Percentiles rank a stretch among this genome's conserved stretches.
Conservation (phyloP, 2,329 filamentous ascomycete genomes). For the Talaromyces piceae region DNA sequence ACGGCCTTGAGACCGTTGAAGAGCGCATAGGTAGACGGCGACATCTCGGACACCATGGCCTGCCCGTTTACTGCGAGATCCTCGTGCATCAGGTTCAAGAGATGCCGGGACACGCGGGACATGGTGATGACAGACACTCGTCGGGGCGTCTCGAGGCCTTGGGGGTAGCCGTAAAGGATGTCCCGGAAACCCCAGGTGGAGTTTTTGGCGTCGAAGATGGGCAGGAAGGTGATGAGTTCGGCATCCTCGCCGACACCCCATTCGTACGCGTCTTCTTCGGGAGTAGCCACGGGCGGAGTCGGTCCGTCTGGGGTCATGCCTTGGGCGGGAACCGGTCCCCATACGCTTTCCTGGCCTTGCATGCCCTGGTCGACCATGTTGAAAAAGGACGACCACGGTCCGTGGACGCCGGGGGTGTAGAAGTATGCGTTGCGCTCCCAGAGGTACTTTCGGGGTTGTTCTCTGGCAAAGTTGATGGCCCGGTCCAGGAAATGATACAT, state of each 20-base stretch:
- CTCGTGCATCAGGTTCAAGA: slow-evolving; percentile 66
- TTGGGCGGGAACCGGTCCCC: slow-evolving; percentile 55
- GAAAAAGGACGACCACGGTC: slow-evolving; percentile 45
- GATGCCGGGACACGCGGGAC: slow-evolving; percentile 56
- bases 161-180: slow-evolving; percentile 29
- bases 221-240: slow-evolving; percentile 72
- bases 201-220: slow-evolving; percentile 72
- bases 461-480: slow-evolving; percentile 57
- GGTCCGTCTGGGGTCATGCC: slow-evolving; percentile 57
- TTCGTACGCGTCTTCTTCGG: slow-evolving; percentile 57
- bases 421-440: slow-evolving; percentile 74
- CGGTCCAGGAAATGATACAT: slow-evolving; percentile 46
- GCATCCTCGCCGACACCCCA: slow-evolving; percentile 82
- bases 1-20: slow-evolving; percentile 73
- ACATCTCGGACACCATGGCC: slow-evolving; percentile 75
- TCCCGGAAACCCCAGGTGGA: slow-evolving; percentile 55
- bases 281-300: slow-evolving; percentile 51
- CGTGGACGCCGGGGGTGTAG: slow-evolving; percentile 57
- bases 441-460: slow-evolving; percentile 62
- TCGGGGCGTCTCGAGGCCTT: slow-evolving; percentile 53
- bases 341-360: slow-evolving; percentile 48
- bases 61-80: slow-evolving; percentile 61
- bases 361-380: slow-evolving; percentile 50
- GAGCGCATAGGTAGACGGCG: slow-evolving; percentile 62
- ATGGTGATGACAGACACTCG: slow-evolving; percentile 62